A percentile compares a stretch with the other conserved stretches of the same genome.
Conservation (phyloP, 2,329 filamentous ascomycete species). For the Stemphylium lycopersici region DNA sequence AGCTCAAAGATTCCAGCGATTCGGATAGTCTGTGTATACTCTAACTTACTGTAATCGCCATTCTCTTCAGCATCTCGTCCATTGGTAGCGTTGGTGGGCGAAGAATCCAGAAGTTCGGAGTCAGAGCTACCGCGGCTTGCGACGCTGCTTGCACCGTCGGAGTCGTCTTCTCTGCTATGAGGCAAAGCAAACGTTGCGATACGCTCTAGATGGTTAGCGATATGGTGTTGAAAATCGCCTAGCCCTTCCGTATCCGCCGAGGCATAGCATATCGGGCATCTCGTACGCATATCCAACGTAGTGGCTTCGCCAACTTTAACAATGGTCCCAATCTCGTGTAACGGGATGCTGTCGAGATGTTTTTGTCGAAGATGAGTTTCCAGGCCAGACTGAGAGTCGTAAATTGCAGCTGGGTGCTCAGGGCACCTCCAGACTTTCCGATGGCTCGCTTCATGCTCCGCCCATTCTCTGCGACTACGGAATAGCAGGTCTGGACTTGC, state of each 20-base stretch:
- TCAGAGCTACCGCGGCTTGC: slow-evolving; percentile 37
- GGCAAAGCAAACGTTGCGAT: slow-evolving; percentile 45
- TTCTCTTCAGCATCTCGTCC: not conserved
- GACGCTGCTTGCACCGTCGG: slow-evolving; percentile 38
- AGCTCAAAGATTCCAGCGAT: not conserved
- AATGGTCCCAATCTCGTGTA: slow-evolving; percentile 36
- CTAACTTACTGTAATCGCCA: not conserved
- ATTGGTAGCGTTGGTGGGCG: slow-evolving; percentile 19
- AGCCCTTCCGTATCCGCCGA: slow-evolving; percentile 30
- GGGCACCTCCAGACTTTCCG: slow-evolving; percentile 47
- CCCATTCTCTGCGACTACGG: slow-evolving; percentile 47
- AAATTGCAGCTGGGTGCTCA: slow-evolving; percentile 41
- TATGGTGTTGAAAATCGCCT: slow-evolving; percentile 40
- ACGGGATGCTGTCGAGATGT: slow-evolving; percentile 39
- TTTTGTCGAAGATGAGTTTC: slow-evolving; percentile 39
- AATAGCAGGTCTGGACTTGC: slow-evolving; percentile 38
- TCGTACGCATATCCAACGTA: slow-evolving; percentile 36
- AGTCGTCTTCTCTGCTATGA: slow-evolving; percentile 34
- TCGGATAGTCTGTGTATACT: too few relatives aligned
- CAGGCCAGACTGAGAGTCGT: slow-evolving; percentile 28
- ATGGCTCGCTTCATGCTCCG: slow-evolving; percentile 46
- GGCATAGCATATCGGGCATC: slow-evolving; percentile 43
- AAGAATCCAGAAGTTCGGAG: slow-evolving; percentile 28
- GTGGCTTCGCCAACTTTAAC: slow-evolving; percentile 43
- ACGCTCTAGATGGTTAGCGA: slow-evolving; percentile 47